phyloP scores from a whole-genome alignment of 78 protist genomes.

The Dictyostelium intermedium region DNA sequence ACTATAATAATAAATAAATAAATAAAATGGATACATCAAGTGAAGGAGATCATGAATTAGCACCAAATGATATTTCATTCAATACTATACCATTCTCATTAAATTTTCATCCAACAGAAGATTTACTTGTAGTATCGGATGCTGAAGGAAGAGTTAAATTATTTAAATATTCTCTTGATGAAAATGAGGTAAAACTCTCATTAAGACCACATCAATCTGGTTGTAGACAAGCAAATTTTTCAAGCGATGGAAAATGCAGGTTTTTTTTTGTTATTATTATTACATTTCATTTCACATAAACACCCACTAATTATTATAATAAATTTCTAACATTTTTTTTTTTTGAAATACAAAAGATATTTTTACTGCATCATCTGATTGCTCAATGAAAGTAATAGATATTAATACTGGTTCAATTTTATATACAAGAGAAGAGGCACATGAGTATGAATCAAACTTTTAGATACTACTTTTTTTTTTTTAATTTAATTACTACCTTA shows the following conservation, averaged over 20 bases:
- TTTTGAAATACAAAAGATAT: constrained; percentile 11
- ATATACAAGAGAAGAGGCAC: constrained; percentile 78
- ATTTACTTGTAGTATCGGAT: constrained; percentile 60
- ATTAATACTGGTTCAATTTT: constrained; percentile 61
- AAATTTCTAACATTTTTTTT: too few species aligned
- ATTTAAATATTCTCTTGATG: constrained; percentile 47
- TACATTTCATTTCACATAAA: too few species aligned
- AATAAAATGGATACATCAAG: constrained; percentile 18
- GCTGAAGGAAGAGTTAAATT: constrained; percentile 69
- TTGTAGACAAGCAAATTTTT: constrained; percentile 75
- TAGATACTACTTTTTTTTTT: too few species aligned
- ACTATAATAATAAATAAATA: background rate
- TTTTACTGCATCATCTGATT: constrained; percentile 73
- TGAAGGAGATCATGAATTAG: constrained; percentile 29
- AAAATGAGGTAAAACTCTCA: constrained; percentile 24
- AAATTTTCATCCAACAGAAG: constrained; percentile 76
- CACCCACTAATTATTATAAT: too few species aligned
- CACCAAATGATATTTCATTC: constrained; percentile 71
- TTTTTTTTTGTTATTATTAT: background rate
- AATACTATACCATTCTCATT: constrained; percentile 43
- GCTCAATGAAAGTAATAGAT: constrained; percentile 71
- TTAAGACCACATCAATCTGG: constrained; percentile 47
- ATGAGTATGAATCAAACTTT: too few species aligned
- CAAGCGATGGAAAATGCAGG: constrained; percentile 73
- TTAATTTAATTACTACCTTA: too few species aligned